These are phyloP conservation scores for Anthracocystis walkeri DNA, from an alignment of 1,284 basidiomycete genomes.

Conservation along the genomic window DNA sequence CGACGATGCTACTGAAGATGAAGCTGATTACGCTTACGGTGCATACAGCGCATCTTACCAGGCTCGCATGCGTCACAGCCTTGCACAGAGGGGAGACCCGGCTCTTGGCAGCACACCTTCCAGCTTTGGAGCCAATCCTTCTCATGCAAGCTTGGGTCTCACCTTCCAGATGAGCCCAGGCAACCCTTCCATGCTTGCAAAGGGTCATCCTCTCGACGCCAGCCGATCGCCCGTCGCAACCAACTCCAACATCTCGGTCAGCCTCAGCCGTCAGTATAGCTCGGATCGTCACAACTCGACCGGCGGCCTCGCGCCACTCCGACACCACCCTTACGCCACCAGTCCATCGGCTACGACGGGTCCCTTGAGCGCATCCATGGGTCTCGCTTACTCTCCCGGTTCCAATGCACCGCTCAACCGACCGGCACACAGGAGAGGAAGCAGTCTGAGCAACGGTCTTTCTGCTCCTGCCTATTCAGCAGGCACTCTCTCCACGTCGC, in stretches of 20 bases:
- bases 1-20: constrained; percentile 63
- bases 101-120: constrained; percentile 36
- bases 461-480: constrained; percentile 43
- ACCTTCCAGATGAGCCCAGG: constrained; percentile 56
- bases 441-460: constrained; percentile 55
- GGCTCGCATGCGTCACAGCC: constrained; percentile 30
- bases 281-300: constrained; percentile 45
- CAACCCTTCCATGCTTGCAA: constrained; percentile 32
- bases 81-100: constrained; percentile 26
- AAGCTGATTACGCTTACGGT: constrained; percentile 48
- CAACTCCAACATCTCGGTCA: constrained; percentile 33
- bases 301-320: constrained; percentile 31
- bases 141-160: constrained; percentile 47
- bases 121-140: constrained; percentile 37
- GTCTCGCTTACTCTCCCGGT: constrained; percentile 56
- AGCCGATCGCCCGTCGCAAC: constrained; percentile 36
- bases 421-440: constrained; percentile 47
- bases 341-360: constrained; percentile 51
- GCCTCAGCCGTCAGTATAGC: constrained; percentile 56
- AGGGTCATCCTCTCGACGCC: constrained; percentile 42
- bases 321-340: constrained; percentile 59
- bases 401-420: constrained; percentile 52
- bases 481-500: constrained; percentile 49
- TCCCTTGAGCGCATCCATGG: constrained; percentile 54
- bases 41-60: constrained; percentile 40